Conservation (phyloP, 164 flowering plant species). For the Berberis thunbergii region DNA sequence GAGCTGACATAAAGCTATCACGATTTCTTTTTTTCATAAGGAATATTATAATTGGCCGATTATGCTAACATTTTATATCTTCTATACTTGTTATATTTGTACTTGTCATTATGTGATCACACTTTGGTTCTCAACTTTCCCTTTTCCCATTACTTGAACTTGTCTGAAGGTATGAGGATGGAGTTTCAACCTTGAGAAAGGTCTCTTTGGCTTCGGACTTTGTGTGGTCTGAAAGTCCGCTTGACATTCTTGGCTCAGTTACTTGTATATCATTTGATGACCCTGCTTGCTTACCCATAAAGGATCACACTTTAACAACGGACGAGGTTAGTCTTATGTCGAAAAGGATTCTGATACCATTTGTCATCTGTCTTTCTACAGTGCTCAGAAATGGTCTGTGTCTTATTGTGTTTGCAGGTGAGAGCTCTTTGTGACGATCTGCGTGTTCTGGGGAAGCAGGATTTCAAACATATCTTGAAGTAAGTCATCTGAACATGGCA, state of each 20-base stretch:
- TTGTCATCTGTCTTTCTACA: neutral
- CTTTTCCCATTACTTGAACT: neutral
- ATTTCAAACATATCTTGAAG: conserved; percentile 87
- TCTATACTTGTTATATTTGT: no score
- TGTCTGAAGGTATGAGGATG: conserved; percentile 70
- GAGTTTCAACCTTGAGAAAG: conserved; percentile 47
- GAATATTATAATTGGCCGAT: no score
- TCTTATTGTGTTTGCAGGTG: conserved; percentile 34
- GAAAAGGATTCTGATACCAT: neutral
- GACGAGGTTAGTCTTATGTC: conserved; percentile 49
- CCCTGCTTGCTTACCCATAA: conserved; percentile 50
- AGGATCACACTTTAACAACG: conserved; percentile 67
- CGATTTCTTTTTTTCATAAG: no score
- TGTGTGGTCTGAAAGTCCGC: conserved; percentile 67
- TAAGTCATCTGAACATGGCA: conserved; percentile 22
- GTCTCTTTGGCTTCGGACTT: conserved; percentile 68
- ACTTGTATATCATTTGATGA: conserved; percentile 69
- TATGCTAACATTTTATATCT: no score
- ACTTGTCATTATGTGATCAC: no score
- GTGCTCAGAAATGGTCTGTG: neutral
- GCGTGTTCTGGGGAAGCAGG: conserved; percentile 81
- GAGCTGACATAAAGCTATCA: no score
- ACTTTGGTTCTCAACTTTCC: no score
- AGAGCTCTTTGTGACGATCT: conserved; percentile 79
- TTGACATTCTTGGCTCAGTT: conserved; percentile 82